phyloP scores from a whole-genome alignment of 306 rosid genomes.

The Gleditsia sinensis region DNA sequence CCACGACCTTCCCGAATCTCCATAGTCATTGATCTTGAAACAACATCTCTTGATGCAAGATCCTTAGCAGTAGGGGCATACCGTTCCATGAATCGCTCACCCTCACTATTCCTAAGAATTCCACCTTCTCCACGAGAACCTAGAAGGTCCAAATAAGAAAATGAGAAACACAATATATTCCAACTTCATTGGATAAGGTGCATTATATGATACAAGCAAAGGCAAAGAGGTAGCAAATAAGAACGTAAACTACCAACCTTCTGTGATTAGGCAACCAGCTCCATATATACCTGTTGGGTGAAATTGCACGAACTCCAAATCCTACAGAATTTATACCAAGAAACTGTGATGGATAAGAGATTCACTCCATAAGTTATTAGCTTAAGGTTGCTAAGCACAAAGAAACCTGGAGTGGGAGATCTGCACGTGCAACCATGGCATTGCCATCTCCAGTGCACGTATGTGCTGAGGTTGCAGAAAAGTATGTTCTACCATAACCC shows the following conservation, averaged over 20 bases:
- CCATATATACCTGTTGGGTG: constrained; percentile 99
- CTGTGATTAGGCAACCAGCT: constrained; percentile 97
- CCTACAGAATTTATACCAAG: constrained; percentile 51
- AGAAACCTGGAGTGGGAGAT: constrained; percentile 82
- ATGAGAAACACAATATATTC: constrained; percentile 25
- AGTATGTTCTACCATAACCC: constrained; percentile 96
- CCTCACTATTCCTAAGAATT: constrained; percentile 93
- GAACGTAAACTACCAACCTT: constrained; percentile 57
- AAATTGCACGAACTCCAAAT: constrained; percentile 96
- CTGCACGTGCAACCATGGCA: constrained; percentile 97
- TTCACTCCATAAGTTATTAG: constrained; percentile 20
- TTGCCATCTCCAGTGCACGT: constrained; percentile 98
- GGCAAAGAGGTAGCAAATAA: constrained; percentile 17
- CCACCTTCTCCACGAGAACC: constrained; percentile 99
- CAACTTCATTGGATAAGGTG: constrained; percentile 15
- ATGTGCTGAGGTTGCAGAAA: constrained; percentile 96
- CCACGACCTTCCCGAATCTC: constrained; percentile 98
- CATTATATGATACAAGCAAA: constrained; percentile 28
- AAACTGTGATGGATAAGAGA: constrained; percentile 17
- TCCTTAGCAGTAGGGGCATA: constrained; percentile 99
- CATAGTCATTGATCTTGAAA: constrained; percentile 97
- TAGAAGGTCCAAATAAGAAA: constrained; percentile 44
- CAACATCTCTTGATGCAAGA: constrained; percentile 98
- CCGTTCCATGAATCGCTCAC: constrained; percentile 98
- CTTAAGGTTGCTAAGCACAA: constrained; percentile 28